Conservation (phyloP, 768 basidiomycete genomes). For the Psilocybe cyanescens region DNA sequence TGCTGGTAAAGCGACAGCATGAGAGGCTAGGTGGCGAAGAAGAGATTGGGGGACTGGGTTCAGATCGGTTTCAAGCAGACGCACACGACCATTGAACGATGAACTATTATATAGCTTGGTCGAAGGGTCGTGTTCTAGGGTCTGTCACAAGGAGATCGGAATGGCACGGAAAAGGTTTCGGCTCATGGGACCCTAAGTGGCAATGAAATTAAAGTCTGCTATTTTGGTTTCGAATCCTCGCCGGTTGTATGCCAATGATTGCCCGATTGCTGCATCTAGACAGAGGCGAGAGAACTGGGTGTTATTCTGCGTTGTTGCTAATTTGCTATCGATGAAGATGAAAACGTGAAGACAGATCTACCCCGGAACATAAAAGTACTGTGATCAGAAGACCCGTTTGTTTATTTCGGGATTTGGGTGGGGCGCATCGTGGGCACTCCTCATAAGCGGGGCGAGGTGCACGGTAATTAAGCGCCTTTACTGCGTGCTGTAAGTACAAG, state of each 20-base stretch:
- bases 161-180: conserved; percentile 34
- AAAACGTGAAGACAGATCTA: conserved; percentile 1
- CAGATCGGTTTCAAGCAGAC: conserved; percentile 7
- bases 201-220: conserved; percentile 9
- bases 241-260: background rate
- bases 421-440: background rate
- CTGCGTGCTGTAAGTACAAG: background rate
- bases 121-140: conserved; percentile 20
- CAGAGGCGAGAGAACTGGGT: conserved; percentile 5
- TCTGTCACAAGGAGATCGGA: conserved; percentile 32
- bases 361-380: conserved; percentile 3
- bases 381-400: background rate
- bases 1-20: conserved; percentile 15
- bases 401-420: background rate
- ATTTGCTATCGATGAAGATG: background rate
- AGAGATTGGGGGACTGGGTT: conserved; percentile 7
- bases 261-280: conserved; percentile 1
- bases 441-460: background rate
- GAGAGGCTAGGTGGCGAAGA: background rate
- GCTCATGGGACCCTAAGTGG: conserved; percentile 12
- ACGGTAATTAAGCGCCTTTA: background rate
- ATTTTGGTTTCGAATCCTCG: conserved; percentile 5
- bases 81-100: conserved; percentile 31
- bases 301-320: background rate
- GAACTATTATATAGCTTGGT: conserved; percentile 15